A percentile compares a stretch with the other conserved stretches of the same genome.
Evolutionary conservation across 805 yeast genomes (phyloP).

Genomic region (Helenozyma rhizophorensis): DNA sequence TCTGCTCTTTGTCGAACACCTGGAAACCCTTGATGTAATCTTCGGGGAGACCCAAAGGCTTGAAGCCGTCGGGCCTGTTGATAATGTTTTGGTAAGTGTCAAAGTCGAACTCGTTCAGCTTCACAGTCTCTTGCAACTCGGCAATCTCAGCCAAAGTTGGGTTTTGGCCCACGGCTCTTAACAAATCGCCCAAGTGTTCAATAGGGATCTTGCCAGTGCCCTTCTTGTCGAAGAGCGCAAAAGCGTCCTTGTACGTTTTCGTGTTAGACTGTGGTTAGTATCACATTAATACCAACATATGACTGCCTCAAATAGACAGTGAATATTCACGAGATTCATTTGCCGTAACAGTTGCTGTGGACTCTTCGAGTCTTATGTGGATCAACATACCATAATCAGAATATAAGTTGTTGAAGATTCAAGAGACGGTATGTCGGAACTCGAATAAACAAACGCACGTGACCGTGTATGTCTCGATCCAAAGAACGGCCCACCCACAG

Average conservation of each 20-base stretch:
- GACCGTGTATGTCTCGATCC: too few relatives aligned
- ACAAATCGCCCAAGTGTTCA: conserved; percentile 83
- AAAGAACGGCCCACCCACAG: too few relatives aligned
- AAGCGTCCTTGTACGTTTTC: conserved; percentile 77
- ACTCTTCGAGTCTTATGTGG: too few relatives aligned
- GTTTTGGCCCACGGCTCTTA: conserved; percentile 97
- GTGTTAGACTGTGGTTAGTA: conserved; percentile 28
- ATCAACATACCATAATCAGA: too few relatives aligned
- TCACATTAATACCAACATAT: too few relatives aligned
- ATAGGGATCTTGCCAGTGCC: conserved; percentile 89
- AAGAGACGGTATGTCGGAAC: too few relatives aligned
- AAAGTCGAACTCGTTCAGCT: conserved; percentile 57
- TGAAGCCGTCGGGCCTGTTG: conserved; percentile 84
- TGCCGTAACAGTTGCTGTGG: too few relatives aligned
- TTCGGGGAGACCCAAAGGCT: conserved; percentile 79
- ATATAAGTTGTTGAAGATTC: too few relatives aligned
- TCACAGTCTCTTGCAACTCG: conserved; percentile 39
- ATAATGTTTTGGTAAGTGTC: conserved; percentile 73
- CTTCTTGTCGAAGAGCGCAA: conserved; percentile 92
- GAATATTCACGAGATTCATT: too few relatives aligned
- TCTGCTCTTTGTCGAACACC: conserved; percentile 92
- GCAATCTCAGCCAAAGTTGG: conserved; percentile 88
- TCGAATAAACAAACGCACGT: conserved; percentile 5
- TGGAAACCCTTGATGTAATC: conserved; percentile 92
- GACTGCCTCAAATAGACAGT: too few relatives aligned